A percentile compares a stretch with the other conserved stretches of the same genome.
These are phyloP conservation scores for Baudoinia panamericana DNA, from an alignment of 495 filamentous ascomycete species.

Conservation along the genomic window DNA sequence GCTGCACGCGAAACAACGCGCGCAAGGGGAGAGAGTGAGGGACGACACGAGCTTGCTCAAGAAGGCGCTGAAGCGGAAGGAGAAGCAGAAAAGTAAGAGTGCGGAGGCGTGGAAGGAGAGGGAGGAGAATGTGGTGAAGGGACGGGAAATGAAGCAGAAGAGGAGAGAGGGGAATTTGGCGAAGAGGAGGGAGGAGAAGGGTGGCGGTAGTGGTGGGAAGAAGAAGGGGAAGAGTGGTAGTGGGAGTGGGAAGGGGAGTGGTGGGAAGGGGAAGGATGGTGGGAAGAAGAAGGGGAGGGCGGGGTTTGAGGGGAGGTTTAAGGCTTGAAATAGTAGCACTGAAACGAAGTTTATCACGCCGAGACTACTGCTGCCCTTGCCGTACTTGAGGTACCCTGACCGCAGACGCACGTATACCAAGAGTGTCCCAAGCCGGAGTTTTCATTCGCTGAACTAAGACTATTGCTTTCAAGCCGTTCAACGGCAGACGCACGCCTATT, in stretches of 20 bases:
- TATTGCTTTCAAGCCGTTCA: no score
- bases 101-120: conserved; percentile 81
- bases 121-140: conserved; percentile 57
- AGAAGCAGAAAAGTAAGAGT: conserved; percentile 77
- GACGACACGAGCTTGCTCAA: conserved; percentile 82
- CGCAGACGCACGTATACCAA: no score
- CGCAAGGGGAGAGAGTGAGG: conserved; percentile 75
- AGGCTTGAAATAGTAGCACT: conserved; percentile 34
- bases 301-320: conserved; percentile 90
- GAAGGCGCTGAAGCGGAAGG: conserved; percentile 89
- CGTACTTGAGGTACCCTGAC: no score
- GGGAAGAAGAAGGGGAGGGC: conserved; percentile 52
- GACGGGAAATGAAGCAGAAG: conserved; percentile 65
- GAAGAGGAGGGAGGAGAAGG: conserved; percentile 64
- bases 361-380: no score
- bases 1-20: conserved; percentile 80
- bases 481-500: no score
- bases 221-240: conserved; percentile 23
- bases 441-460: no score
- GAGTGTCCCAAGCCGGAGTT: no score
- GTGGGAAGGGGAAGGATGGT: conserved; percentile 40
- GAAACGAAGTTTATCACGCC: no score
- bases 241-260: conserved; percentile 51
- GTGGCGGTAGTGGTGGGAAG: conserved; percentile 45
- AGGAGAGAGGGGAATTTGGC: conserved; percentile 79